These are phyloP conservation scores for Cyclotella choctawhatcheeana DNA, from an alignment of 108 stramenopile genomes.

Conservation along the genomic window DNA sequence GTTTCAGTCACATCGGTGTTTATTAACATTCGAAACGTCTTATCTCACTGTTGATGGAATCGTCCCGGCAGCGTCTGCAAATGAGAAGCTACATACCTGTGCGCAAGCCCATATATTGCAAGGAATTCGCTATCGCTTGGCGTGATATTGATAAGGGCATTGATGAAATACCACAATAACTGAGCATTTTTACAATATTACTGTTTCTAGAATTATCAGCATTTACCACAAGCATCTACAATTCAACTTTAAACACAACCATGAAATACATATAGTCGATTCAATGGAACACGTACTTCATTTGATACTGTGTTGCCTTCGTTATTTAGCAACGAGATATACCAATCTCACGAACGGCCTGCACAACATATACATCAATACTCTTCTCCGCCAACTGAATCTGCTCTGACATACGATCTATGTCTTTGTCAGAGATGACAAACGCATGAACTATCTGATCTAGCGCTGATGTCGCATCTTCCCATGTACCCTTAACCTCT, in stretches of 20 bases:
- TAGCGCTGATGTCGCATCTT: conserved; percentile 1
- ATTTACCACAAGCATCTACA: too few species aligned
- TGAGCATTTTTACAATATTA: background rate
- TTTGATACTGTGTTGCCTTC: background rate
- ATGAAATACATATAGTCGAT: too few species aligned
- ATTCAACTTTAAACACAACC: too few species aligned
- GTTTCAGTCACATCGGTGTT: background rate
- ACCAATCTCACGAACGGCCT: background rate
- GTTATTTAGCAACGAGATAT: background rate
- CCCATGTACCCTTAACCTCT: conserved; percentile 7
- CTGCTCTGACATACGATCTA: background rate
- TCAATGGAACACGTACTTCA: too few species aligned
- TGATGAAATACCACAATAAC: conserved; percentile 20
- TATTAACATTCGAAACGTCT: background rate
- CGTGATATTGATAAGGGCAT: conserved; percentile 84
- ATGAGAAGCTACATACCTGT: conserved; percentile 57
- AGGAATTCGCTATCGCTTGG: conserved; percentile 85
- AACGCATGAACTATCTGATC: background rate
- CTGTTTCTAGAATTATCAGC: too few species aligned
- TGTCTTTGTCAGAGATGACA: background rate
- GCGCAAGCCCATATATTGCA: conserved; percentile 57
- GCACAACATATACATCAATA: background rate
- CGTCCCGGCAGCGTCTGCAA: conserved; percentile 14
- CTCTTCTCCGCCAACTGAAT: background rate
- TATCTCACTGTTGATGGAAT: background rate